Evolutionary conservation across 2,329 filamentous ascomycete genomes (phyloP).

Genomic region (Botryotinia convoluta): DNA sequence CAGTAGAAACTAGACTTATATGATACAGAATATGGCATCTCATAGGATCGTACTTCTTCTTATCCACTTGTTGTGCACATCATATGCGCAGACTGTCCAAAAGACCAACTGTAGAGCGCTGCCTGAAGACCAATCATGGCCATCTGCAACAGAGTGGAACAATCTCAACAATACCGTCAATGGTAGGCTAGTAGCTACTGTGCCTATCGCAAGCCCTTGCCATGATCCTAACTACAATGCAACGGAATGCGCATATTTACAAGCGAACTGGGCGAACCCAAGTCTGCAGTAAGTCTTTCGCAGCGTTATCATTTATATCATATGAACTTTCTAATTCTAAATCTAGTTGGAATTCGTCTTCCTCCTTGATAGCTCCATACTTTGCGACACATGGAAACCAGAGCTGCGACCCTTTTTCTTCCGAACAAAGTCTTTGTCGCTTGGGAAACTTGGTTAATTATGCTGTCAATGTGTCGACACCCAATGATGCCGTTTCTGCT

Average conservation of each 20-base stretch:
- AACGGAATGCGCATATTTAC: slow-evolving; percentile 20
- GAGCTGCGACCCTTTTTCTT: slow-evolving; percentile 37
- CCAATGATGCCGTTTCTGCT: slow-evolving; percentile 36
- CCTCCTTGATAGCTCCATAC: slow-evolving; percentile 37
- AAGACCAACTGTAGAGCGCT: slow-evolving; percentile 15
- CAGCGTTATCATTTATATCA: not conserved
- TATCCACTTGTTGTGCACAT: not conserved
- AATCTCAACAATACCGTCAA: slow-evolving; percentile 24
- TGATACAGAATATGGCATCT: not conserved
- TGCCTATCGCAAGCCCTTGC: slow-evolving; percentile 23
- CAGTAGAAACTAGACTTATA: not conserved
- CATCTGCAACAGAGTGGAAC: slow-evolving; percentile 22
- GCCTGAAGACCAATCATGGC: slow-evolving; percentile 26
- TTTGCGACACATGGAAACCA: slow-evolving; percentile 39
- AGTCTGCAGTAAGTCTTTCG: slow-evolving; percentile 16
- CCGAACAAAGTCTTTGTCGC: slow-evolving; percentile 41
- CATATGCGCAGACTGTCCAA: not conserved
- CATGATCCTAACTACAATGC: slow-evolving; percentile 22
- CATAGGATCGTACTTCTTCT: not conserved
- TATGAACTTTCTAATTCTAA: not conserved
- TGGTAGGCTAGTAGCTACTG: slow-evolving; percentile 25
- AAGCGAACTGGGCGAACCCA: slow-evolving; percentile 19
- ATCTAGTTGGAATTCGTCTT: slow-evolving; percentile 11
- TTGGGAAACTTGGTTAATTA: slow-evolving; percentile 42
- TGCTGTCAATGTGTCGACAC: slow-evolving; percentile 32